A percentile compares a stretch with the other conserved stretches of the same genome.
Conservation (phyloP, 768 basidiomycete genomes). For the Trametes maxima region DNA sequence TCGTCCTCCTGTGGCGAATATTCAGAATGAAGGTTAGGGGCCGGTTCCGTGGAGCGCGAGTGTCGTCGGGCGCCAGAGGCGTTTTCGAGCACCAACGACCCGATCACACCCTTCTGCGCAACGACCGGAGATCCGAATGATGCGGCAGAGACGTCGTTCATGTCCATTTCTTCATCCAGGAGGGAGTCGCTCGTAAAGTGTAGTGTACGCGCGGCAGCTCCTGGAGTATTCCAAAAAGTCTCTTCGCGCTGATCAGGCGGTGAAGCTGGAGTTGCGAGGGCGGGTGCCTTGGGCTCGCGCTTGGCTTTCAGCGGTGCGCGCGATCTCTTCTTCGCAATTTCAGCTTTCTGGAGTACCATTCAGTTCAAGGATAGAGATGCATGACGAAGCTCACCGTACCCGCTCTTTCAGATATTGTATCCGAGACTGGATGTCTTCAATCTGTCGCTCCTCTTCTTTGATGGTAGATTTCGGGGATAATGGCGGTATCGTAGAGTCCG, state of each 20-base stretch:
- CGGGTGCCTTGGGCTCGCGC: conserved; percentile 25
- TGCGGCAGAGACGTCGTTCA: conserved; percentile 40
- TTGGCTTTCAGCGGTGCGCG: conserved; percentile 9
- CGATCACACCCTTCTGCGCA: neutral
- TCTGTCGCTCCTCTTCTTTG: conserved; percentile 44
- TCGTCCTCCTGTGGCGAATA: neutral
- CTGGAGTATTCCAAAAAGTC: conserved; percentile 65
- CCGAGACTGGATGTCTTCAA: conserved; percentile 45
- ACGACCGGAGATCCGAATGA: conserved; percentile 48
- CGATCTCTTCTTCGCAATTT: conserved; percentile 27
- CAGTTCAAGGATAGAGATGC: neutral
- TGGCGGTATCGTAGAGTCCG: conserved; percentile 29
- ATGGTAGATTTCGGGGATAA: conserved; percentile 33
- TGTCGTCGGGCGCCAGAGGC: neutral
- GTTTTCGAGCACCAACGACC: neutral
- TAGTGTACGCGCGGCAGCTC: conserved; percentile 55
- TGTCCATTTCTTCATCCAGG: conserved; percentile 63
- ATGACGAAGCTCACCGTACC: conserved; percentile 28
- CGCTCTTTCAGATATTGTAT: conserved; percentile 44
- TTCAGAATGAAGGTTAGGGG: neutral
- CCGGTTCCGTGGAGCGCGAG: neutral
- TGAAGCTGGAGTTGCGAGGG: conserved; percentile 26
- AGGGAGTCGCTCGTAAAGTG: conserved; percentile 65
- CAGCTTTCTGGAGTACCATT: conserved; percentile 30
- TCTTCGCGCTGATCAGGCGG: conserved; percentile 48